Evolutionary conservation across 108 stramenopile genomes (phyloP).

Genomic region (Craspedostauros australis): DNA sequence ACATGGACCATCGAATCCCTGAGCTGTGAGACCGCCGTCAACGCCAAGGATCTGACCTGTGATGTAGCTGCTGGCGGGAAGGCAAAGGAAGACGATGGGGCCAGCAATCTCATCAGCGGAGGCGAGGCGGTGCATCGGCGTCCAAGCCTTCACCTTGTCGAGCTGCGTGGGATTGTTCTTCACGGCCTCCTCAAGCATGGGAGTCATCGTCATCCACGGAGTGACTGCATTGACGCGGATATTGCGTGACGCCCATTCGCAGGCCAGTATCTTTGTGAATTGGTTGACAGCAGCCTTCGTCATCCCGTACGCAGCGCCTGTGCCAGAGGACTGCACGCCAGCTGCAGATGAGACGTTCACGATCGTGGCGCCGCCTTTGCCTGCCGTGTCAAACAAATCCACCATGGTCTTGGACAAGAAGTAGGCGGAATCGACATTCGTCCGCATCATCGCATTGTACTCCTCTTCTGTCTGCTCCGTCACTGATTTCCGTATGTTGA

Average conservation of each 20-base stretch:
- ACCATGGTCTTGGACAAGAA: constrained; percentile 40
- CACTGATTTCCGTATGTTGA: constrained; percentile 69
- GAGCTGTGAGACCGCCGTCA: constrained; percentile 88
- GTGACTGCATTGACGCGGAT: constrained; percentile 85
- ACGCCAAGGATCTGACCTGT: constrained; percentile 93
- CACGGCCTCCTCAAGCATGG: constrained; percentile 67
- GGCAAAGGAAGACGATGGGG: constrained; percentile 86
- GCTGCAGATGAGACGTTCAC: constrained; percentile 86
- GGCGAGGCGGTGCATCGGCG: constrained; percentile 65
- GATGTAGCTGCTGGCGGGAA: constrained; percentile 85
- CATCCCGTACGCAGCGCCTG: constrained; percentile 79
- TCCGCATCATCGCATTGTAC: constrained; percentile 57
- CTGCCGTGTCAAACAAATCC: constrained; percentile 20
- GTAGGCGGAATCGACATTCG: constrained; percentile 74
- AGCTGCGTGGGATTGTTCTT: constrained; percentile 41
- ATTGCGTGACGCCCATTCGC: constrained; percentile 76
- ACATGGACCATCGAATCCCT: constrained; percentile 71
- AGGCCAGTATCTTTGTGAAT: constrained; percentile 63
- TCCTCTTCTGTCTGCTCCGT: constrained; percentile 77
- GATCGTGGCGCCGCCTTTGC: constrained; percentile 54
- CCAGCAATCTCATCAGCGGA: constrained; percentile 68
- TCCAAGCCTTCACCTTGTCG: constrained; percentile 64
- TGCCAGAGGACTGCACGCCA: constrained; percentile 68
- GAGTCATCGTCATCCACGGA: constrained; percentile 88
- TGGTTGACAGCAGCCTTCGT: constrained; percentile 86